Percentiles rank a stretch among this genome's conserved stretches.
These are phyloP conservation scores for Trichosporon sp. DNA, from an alignment of 1,284 basidiomycete species.

Conservation along the genomic window DNA sequence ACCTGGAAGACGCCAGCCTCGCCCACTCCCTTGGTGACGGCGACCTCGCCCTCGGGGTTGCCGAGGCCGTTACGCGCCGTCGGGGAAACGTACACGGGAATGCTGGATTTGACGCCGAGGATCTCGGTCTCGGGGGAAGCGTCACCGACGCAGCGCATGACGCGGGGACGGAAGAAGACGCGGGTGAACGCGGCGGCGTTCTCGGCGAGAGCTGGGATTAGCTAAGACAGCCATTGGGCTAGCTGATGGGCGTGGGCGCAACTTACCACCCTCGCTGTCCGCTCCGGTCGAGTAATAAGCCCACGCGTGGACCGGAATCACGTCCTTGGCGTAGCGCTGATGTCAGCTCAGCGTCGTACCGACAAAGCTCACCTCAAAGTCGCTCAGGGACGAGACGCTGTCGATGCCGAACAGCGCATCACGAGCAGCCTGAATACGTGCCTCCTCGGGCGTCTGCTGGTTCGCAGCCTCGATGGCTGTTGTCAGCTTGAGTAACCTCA, in stretches of 20 bases:
- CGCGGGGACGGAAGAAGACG: slow-evolving; percentile 78
- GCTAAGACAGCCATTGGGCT: slow-evolving; percentile 25
- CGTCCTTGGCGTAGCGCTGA: slow-evolving; percentile 62
- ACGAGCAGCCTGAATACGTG: slow-evolving; percentile 36
- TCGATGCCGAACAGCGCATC: slow-evolving; percentile 41
- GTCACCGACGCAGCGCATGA: slow-evolving; percentile 69
- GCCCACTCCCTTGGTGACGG: slow-evolving; percentile 58
- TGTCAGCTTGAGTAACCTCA: not conserved
- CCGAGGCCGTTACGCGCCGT: slow-evolving; percentile 61
- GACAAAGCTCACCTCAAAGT: slow-evolving; percentile 42
- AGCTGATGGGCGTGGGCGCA: not conserved
- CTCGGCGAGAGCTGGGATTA: slow-evolving; percentile 57
- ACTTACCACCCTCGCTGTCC: slow-evolving; percentile 73
- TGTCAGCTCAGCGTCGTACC: not conserved
- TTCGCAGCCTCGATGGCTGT: slow-evolving; percentile 22
- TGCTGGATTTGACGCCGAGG: slow-evolving; percentile 68
- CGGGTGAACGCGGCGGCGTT: slow-evolving; percentile 72
- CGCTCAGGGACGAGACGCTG: slow-evolving; percentile 42
- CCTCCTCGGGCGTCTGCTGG: slow-evolving; percentile 28
- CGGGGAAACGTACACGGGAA: slow-evolving; percentile 80
- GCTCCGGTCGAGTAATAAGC: slow-evolving; percentile 79
- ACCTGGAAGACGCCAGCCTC: slow-evolving; percentile 52
- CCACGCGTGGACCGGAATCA: slow-evolving; percentile 69
- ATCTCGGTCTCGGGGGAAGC: slow-evolving; percentile 74
- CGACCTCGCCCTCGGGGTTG: slow-evolving; percentile 58